A percentile compares a stretch with the other conserved stretches of the same genome.
Evolutionary conservation across 106 monocot genomes (phyloP).

Genomic region (Xerophyta viscosa): DNA sequence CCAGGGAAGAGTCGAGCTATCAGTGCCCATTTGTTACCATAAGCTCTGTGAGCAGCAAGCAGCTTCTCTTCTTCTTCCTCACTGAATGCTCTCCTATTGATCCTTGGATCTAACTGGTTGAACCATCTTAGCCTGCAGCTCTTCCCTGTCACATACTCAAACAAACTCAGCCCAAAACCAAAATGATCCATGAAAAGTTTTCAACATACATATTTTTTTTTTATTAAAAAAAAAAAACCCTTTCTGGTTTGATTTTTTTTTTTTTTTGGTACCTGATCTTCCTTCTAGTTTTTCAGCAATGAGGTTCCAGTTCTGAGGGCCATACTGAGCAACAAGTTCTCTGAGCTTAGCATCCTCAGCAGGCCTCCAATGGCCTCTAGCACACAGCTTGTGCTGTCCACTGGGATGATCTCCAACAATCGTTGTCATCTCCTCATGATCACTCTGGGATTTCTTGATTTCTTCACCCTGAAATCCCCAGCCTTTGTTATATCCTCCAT

Average conservation of each 20-base stretch:
- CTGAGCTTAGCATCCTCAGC: conserved; percentile 82
- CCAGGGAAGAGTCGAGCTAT: conserved; percentile 71
- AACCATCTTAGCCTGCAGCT: conserved; percentile 89
- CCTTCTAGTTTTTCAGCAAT: conserved; percentile 86
- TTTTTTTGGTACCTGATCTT: conserved; percentile 56
- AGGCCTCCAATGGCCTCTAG: conserved; percentile 85
- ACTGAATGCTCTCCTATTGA: conserved; percentile 58
- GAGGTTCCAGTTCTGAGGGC: conserved; percentile 94
- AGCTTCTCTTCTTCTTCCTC: conserved; percentile 74
- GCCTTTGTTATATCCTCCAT: background rate
- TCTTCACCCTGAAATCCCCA: conserved; percentile 1
- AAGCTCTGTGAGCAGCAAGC: conserved; percentile 52
- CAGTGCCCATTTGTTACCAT: conserved; percentile 85
- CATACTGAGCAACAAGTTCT: conserved; percentile 69
- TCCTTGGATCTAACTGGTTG: conserved; percentile 82
- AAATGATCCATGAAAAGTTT: too few species aligned
- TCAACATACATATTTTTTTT: too few species aligned
- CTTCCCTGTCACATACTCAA: conserved; percentile 41
- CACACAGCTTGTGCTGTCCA: conserved; percentile 46
- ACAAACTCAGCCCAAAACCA: background rate
- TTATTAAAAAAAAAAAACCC: background rate
- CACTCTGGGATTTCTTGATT: background rate
- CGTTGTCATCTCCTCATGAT: background rate
- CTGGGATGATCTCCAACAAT: conserved; percentile 6
- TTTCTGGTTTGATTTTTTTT: too few species aligned